Evolutionary conservation across 2,329 filamentous ascomycete species (phyloP).

Genomic region (Nemania sp.): DNA sequence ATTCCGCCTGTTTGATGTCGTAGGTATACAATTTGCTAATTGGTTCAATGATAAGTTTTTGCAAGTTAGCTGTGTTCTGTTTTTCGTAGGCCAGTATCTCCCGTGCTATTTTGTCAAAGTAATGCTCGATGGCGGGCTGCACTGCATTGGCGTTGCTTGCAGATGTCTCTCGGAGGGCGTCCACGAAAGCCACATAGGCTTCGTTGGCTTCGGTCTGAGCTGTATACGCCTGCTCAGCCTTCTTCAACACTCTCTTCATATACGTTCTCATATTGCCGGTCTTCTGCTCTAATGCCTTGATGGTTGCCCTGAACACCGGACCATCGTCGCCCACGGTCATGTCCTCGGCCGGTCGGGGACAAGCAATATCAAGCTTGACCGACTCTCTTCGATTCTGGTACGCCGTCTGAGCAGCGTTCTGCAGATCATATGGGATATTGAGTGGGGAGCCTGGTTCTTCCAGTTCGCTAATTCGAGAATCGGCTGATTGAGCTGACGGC

Average conservation of each 20-base stretch:
- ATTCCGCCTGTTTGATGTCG: slow-evolving; percentile 96
- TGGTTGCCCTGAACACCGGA: slow-evolving; percentile 92
- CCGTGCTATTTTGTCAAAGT: slow-evolving; percentile 94
- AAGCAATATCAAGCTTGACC: slow-evolving; percentile 86
- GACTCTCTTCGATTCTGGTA: slow-evolving; percentile 47
- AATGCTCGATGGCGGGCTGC: slow-evolving; percentile 95
- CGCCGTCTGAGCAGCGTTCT: slow-evolving; percentile 27
- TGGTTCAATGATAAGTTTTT: slow-evolving; percentile 93
- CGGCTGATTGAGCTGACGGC: slow-evolving; percentile 84
- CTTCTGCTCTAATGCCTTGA: slow-evolving; percentile 95
- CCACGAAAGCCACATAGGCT: slow-evolving; percentile 79
- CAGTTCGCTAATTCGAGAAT: slow-evolving; percentile 79
- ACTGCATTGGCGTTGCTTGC: slow-evolving; percentile 93
- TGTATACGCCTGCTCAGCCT: slow-evolving; percentile 83
- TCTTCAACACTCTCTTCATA: slow-evolving; percentile 95
- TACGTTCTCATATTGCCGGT: slow-evolving; percentile 90
- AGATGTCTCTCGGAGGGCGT: slow-evolving; percentile 83
- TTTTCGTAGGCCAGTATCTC: slow-evolving; percentile 89
- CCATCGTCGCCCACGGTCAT: slow-evolving; percentile 87
- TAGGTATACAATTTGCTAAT: slow-evolving; percentile 88
- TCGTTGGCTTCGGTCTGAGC: slow-evolving; percentile 86
- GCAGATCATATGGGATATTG: slow-evolving; percentile 45
- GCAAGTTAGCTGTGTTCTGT: slow-evolving; percentile 80
- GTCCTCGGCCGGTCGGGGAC: slow-evolving; percentile 83
- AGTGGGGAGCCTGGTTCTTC: slow-evolving; percentile 64